Evolutionary conservation across 1,139 yeast genomes (phyloP).

Genomic region (Geotrichum reessii): DNA sequence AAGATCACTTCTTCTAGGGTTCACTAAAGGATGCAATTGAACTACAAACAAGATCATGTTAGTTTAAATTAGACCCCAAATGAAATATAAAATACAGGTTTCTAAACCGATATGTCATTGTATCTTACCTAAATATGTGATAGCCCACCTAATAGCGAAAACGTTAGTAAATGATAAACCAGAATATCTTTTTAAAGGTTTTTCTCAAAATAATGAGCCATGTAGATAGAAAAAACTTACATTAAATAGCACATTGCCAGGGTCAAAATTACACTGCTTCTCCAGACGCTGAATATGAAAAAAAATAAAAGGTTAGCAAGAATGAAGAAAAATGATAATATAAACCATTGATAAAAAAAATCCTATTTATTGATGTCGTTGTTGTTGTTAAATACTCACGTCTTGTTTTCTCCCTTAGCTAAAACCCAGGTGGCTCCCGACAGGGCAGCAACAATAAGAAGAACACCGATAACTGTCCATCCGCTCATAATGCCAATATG

Average conservation of each 20-base stretch:
- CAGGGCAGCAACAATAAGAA: conserved; percentile 53
- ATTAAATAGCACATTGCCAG: conserved; percentile 84
- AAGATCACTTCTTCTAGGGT: conserved; percentile 63
- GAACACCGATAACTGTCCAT: conserved; percentile 66
- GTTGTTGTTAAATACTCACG: conserved; percentile 30
- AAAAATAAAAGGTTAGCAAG: conserved; percentile 4
- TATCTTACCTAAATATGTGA: conserved; percentile 57
- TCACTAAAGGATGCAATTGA: conserved; percentile 71
- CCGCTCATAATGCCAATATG: conserved; percentile 32
- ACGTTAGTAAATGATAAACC: conserved; percentile 9
- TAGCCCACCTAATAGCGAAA: conserved; percentile 52
- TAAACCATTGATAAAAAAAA: too few species aligned
- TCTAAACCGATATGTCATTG: too few species aligned
- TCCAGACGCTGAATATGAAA: conserved; percentile 61
- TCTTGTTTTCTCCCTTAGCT: conserved; percentile 52
- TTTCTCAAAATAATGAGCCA: neutral
- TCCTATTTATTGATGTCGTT: too few species aligned
- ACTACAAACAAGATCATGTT: conserved; percentile 46
- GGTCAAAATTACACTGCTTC: conserved; percentile 77
- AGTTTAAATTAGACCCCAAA: too few species aligned
- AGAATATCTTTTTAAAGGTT: too few species aligned
- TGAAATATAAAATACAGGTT: too few species aligned
- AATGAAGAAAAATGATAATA: too few species aligned
- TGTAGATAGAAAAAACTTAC: conserved; percentile 37
- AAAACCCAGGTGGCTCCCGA: conserved; percentile 60